Conservation (phyloP, 2,329 filamentous ascomycete genomes). For the Penicillium freii region DNA sequence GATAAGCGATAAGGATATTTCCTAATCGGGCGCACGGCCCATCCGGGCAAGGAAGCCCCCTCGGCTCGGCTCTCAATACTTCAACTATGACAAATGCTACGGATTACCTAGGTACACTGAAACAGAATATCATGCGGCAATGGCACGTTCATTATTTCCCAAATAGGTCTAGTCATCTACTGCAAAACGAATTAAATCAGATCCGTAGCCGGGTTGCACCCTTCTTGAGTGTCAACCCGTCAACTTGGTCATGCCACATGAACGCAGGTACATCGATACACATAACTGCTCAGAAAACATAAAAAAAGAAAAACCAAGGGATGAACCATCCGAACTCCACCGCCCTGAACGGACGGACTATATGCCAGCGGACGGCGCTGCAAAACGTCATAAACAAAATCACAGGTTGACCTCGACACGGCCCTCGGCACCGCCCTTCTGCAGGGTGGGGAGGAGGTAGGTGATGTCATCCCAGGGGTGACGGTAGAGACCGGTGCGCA, state of each 20-base stretch:
- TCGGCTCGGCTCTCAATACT: neutral
- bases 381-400: slow-evolving; percentile 35
- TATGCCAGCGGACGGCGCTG: slow-evolving; percentile 33
- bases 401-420: slow-evolving; percentile 85
- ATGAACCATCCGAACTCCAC: slow-evolving; percentile 41
- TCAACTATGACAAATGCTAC: neutral
- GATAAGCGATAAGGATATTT: slow-evolving; percentile 19
- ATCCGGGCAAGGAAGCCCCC: neutral
- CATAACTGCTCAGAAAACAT: slow-evolving; percentile 26
- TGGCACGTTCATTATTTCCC: slow-evolving; percentile 28
- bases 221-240: slow-evolving; percentile 26
- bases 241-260: slow-evolving; percentile 34
- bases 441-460: slow-evolving; percentile 81
- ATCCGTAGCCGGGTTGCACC: slow-evolving; percentile 27
- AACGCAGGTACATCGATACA: slow-evolving; percentile 32
- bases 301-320: slow-evolving; percentile 28
- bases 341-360: slow-evolving; percentile 35
- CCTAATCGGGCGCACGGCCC: neutral
- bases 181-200: slow-evolving; percentile 27
- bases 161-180: slow-evolving; percentile 29
- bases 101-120: neutral
- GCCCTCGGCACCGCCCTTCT: slow-evolving; percentile 72
- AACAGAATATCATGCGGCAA: slow-evolving; percentile 21
- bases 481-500: slow-evolving; percentile 96
- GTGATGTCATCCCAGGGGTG: slow-evolving; percentile 99